phyloP scores from a whole-genome alignment of 352 stramenopile species.

The Globisporangium perplexum region DNA sequence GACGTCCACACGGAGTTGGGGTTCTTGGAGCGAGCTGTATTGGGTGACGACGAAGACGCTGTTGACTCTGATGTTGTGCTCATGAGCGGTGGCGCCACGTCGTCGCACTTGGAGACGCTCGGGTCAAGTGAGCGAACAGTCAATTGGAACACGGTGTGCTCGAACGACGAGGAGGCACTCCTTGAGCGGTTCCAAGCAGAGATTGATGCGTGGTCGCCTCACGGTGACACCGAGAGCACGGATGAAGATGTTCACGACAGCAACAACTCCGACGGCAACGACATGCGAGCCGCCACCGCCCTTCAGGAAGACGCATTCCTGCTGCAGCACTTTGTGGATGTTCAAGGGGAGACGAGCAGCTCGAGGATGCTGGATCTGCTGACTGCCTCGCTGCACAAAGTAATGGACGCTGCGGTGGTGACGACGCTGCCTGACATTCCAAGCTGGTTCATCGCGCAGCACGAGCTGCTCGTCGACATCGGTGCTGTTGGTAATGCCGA shows the following conservation, averaged over 20 bases:
- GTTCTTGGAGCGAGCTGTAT: background rate
- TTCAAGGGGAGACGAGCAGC: background rate
- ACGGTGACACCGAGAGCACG: background rate
- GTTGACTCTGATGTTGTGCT: no score
- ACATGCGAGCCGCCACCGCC: no score
- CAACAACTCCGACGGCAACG: no score
- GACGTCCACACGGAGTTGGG: background rate
- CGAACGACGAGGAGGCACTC: background rate
- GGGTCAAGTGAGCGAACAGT: no score
- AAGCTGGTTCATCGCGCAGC: background rate
- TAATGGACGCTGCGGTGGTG: background rate
- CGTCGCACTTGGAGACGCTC: no score
- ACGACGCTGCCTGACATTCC: background rate
- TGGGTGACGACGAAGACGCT: background rate
- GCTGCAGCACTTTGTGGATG: background rate
- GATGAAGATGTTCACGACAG: background rate
- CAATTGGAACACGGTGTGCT: background rate
- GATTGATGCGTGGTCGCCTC: background rate
- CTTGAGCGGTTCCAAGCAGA: background rate
- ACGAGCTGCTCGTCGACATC: background rate
- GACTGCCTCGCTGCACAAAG: background rate
- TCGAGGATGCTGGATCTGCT: background rate
- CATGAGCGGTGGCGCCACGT: no score
- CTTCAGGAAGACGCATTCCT: background rate
- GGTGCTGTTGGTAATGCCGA: background rate